These are phyloP conservation scores for Trypethelium eluteriae DNA, from an alignment of 495 filamentous ascomycete species.

Conservation along the genomic window DNA sequence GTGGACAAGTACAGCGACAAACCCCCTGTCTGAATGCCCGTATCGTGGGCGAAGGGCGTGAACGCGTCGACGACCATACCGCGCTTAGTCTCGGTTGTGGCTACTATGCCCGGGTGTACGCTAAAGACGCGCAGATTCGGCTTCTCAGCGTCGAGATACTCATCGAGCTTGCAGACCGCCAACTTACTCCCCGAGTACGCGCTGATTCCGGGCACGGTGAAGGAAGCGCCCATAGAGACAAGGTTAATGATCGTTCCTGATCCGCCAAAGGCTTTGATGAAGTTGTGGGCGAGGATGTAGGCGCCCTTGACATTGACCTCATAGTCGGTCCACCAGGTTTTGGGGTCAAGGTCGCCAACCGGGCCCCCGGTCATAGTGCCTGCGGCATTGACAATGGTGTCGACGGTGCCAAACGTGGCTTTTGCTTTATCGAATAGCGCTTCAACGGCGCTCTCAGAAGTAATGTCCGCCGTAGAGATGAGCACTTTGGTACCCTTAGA, in stretches of 20 bases:
- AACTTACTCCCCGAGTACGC: constrained; percentile 24
- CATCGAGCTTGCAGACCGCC: constrained; percentile 19
- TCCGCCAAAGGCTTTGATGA: constrained; percentile 17
- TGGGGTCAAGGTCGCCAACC: neutral
- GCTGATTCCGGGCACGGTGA: constrained; percentile 15
- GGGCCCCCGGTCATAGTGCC: neutral
- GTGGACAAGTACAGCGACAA: constrained; percentile 22
- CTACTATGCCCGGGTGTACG: constrained; percentile 22
- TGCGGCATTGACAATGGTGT: neutral
- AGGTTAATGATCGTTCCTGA: constrained; percentile 19
- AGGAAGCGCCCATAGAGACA: constrained; percentile 10
- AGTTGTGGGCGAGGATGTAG: constrained; percentile 18
- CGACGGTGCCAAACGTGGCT: neutral
- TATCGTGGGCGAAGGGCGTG: constrained; percentile 16
- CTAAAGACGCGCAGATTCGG: constrained; percentile 19
- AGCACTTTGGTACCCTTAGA: constrained; percentile 18
- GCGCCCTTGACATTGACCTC: constrained; percentile 19
- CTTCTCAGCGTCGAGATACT: constrained; percentile 23
- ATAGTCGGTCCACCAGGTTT: constrained; percentile 3
- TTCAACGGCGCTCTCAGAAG: constrained; percentile 22
- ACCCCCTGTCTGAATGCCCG: constrained; percentile 21
- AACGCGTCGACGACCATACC: constrained; percentile 13
- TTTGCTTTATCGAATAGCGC: constrained; percentile 21
- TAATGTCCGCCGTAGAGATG: constrained; percentile 16
- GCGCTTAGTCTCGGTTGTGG: constrained; percentile 11